Base-by-base conservation (phyloP, 164 flowering plant species). In the Stephania yunnanensis region DNA sequence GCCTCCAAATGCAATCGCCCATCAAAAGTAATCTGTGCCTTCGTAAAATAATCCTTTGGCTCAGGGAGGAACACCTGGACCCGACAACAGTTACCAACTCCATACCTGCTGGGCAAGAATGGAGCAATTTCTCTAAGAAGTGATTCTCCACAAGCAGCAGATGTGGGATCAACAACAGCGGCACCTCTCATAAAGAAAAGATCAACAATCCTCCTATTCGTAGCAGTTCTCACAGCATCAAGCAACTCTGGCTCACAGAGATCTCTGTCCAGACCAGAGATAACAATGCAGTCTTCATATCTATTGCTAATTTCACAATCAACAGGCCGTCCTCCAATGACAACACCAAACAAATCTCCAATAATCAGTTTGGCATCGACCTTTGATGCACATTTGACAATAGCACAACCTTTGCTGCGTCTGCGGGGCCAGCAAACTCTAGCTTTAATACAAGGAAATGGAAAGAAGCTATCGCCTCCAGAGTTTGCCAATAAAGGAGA, bases 1-100 rank as follows among this genome's bases (percentile, higher is more conserved):
- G 99, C 99, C 85, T 92, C 97, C 86, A 92, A 83, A 88, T 94
- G 94, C 58, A 94, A 73, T 80, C 88, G 85, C 46, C 97, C 97
- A 86, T 94, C 97, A 81, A 96, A 96, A 45, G 84, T 88, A 22
- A 96, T 85, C 48, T 68, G 6, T 61, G 97, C 98, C 78, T 74
- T 89, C 87, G 87, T 85, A 73, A 73, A 80, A 69, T 71, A 63
- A 82, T 90, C 94, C 79, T 84, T 88, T 31, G 87, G 87, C 48
- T 87, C 89, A 68, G 97, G 90, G 6, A 83, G 82, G 42, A 87
- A 86, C 36, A 96, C 94, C 78, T 92, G 91, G 29, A 94, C 91
- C 44, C 82, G 82, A 71, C 88, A 89, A 78, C 61, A 76, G 65
- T 76, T 79, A 46, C 61, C 71, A 29, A 78, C 79, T 11, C 84